Conservation (phyloP, 73 alveolate species). For the Paramecium sonneborni region DNA sequence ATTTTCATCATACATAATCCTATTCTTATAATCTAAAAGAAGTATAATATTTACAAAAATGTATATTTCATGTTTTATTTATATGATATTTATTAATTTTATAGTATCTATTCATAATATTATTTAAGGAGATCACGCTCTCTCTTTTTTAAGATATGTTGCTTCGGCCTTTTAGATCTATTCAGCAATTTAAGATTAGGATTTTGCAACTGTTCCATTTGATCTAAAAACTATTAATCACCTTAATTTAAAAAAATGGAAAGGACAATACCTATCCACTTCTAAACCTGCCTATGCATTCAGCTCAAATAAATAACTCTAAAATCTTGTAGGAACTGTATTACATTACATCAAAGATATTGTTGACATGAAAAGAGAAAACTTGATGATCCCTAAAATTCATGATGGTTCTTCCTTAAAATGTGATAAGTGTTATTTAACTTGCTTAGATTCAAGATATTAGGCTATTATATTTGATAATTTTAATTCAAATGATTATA, state of each 20-base stretch:
- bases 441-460: slow-evolving; percentile 73
- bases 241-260: slow-evolving; percentile 67
- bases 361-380: slow-evolving; percentile 66
- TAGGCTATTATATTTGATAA: slow-evolving; percentile 71
- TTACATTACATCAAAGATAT: slow-evolving; percentile 63
- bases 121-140: slow-evolving; percentile 71
- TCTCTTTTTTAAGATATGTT: slow-evolving; percentile 67
- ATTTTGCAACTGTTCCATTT: slow-evolving; percentile 70
- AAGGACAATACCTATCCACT: slow-evolving; percentile 61
- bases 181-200: slow-evolving; percentile 71
- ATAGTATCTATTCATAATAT: too few species aligned
- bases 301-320: neutral
- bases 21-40: too few species aligned
- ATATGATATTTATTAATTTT: too few species aligned
- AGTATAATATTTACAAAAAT: too few species aligned
- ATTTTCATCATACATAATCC: too few species aligned
- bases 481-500: slow-evolving; percentile 60
- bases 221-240: slow-evolving; percentile 67
- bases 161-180: slow-evolving; percentile 71
- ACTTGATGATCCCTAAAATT: slow-evolving; percentile 61
- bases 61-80: too few species aligned
- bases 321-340: slow-evolving; percentile 65
- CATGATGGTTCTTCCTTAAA: slow-evolving; percentile 67
- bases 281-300: neutral
- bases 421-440: slow-evolving; percentile 72